These are phyloP conservation scores for Fraxinus cuspidata DNA, from an alignment of 257 asterid genomes.

Conservation along the genomic window DNA sequence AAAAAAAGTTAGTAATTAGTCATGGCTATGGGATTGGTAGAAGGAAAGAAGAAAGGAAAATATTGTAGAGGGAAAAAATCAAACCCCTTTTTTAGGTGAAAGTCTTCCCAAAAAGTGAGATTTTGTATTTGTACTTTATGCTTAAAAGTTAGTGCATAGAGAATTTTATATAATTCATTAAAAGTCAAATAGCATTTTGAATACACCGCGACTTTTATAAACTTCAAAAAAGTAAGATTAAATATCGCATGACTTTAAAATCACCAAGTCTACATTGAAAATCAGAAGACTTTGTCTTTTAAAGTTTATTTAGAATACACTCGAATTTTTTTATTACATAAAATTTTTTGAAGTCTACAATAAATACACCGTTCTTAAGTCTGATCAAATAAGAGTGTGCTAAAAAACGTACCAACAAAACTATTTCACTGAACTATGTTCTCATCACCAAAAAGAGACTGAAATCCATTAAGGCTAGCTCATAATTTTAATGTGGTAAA, in stretches of 20 bases:
- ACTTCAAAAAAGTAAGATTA: background rate
- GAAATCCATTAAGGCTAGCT: background rate
- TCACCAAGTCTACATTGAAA: too few species aligned
- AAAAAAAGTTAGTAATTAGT: background rate
- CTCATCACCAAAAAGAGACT: background rate
- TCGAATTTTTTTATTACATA: too few species aligned
- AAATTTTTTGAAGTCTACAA: too few species aligned
- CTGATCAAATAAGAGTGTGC: background rate
- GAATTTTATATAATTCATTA: background rate
- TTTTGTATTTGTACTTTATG: too few species aligned
- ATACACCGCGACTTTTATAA: background rate
- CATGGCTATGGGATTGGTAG: background rate
- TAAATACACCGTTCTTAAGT: too few species aligned
- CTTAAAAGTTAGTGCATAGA: background rate
- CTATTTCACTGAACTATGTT: background rate
- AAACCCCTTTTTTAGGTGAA: too few species aligned
- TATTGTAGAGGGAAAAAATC: background rate
- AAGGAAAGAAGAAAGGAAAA: background rate
- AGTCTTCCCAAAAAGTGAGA: background rate
- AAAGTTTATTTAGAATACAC: too few species aligned
- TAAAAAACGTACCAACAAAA: background rate
- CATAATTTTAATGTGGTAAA: background rate
- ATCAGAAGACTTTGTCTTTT: too few species aligned
- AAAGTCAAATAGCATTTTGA: background rate
- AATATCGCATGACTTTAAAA: too few species aligned